Base-by-base conservation (phyloP, 177 flowering plant species). In the Vitis hybrid region DNA sequence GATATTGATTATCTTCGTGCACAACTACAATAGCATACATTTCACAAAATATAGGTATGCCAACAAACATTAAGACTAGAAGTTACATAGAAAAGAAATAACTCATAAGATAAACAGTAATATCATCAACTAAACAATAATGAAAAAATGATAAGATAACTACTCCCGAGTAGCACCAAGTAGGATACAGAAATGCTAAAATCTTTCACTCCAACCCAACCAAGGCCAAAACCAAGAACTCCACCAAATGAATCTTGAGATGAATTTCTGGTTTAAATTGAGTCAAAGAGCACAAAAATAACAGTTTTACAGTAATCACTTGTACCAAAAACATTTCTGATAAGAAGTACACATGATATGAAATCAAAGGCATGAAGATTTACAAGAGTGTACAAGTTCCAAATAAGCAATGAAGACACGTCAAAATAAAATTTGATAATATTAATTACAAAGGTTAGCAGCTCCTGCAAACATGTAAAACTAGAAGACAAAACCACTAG, bases 131-230 rank as follows among this genome's bases (percentile, higher is more conserved):
- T 4, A 49, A 65, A 56, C 51, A 22, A 13, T 59, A 19, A 73
- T 29, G 29, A 12, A 31, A 49, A 56, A 66, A 10, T 59, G 9
- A 7, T 56, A 57, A 57, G 16, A 70, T 68, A 66, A 51, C 55
- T n/a, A 56, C 13, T 19, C 53, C 21, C 6, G 59, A 50, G 49
- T 55, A 13, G 64, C 50, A 72, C 45, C 50, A 64, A 56, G 75
- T 75, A 84, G 90, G 91, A 87, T 84, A 87, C 86, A 66, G 73
- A 69, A 75, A 49, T 63, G 73, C 73, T 58, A 66, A 71, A 66
- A 31, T 68, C 75, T 60, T 67, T 48, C 26, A 62, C 60, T 76
- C 78, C 69, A 74, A 58, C 68, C 66, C 70, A 80, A 71, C 72
- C 81, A 74, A 72, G 72, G 83, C 71, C 81, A 78, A 72, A 64